Conservation (phyloP, 1,139 yeast species). For the Kodamaea plutei region DNA sequence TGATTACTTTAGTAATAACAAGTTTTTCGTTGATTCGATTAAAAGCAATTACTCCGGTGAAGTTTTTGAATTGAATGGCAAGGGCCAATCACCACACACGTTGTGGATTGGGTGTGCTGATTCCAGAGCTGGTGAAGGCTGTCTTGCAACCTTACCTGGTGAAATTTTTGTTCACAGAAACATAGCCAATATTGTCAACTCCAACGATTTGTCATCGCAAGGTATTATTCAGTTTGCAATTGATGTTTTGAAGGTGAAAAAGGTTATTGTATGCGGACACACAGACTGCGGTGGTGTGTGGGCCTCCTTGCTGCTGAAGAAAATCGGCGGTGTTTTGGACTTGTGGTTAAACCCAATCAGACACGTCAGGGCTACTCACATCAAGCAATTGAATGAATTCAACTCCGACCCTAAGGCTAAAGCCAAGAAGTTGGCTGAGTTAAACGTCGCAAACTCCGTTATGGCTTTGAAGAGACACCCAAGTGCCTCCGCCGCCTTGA, state of each 20-base stretch:
- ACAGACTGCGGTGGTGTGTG: slow-evolving; percentile 96
- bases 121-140: slow-evolving; percentile 81
- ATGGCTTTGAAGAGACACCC: slow-evolving; percentile 63
- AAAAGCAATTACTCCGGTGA: slow-evolving; percentile 55
- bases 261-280: slow-evolving; percentile 93
- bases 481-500: slow-evolving; percentile 68
- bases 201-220: slow-evolving; percentile 71
- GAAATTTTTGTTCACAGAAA: slow-evolving; percentile 92
- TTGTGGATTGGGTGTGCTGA: slow-evolving; percentile 96
- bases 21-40: slow-evolving; percentile 59
- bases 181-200: slow-evolving; percentile 76
- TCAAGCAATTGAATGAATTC: slow-evolving; percentile 40
- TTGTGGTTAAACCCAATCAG: slow-evolving; percentile 75
- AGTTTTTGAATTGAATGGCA: slow-evolving; percentile 65
- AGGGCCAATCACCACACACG: slow-evolving; percentile 91
- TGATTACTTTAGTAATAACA: slow-evolving; percentile 67
- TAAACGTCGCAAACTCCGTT: slow-evolving; percentile 66
- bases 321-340: slow-evolving; percentile 71
- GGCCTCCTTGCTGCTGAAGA: slow-evolving; percentile 72
- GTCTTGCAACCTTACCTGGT: slow-evolving; percentile 83
- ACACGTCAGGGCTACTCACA: slow-evolving; percentile 61
- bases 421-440: slow-evolving; percentile 68
- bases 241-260: slow-evolving; percentile 77
- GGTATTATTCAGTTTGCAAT: slow-evolving; percentile 90
- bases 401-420: slow-evolving; percentile 49